A percentile compares a stretch with the other conserved stretches of the same genome.
These are phyloP conservation scores for Aspergillus brasiliensis DNA, from an alignment of 2,329 filamentous ascomycete species.

Conservation along the genomic window DNA sequence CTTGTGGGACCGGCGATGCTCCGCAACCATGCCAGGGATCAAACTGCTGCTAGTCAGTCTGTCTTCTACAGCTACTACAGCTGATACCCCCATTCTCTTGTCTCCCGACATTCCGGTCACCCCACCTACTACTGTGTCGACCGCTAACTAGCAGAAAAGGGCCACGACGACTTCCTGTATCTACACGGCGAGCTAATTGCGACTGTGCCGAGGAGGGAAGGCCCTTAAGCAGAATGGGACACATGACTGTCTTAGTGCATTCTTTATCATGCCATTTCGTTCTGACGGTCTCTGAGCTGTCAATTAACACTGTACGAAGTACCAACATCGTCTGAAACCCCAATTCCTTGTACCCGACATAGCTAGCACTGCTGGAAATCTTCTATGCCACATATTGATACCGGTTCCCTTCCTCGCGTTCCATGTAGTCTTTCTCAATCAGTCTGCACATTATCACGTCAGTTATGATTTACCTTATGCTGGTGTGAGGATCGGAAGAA, in stretches of 20 bases:
- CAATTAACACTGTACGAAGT: neutral
- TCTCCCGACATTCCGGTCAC: neutral
- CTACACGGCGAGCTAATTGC: neutral
- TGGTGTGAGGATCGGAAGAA: conserved; percentile 21
- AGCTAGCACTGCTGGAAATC: neutral
- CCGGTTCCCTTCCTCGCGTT: conserved; percentile 68
- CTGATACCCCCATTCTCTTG: neutral
- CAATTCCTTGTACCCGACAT: neutral
- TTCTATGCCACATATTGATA: conserved; percentile 71
- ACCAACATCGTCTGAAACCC: neutral
- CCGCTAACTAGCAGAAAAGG: neutral
- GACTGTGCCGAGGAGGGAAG: neutral
- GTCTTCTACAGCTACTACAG: no score
- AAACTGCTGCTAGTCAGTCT: no score
- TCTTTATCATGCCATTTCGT: conserved; percentile 1
- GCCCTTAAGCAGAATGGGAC: neutral
- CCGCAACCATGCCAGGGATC: conserved; percentile 10
- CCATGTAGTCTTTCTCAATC: conserved; percentile 92
- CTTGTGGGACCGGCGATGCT: conserved; percentile 18
- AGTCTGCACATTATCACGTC: conserved; percentile 55
- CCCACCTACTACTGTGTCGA: neutral
- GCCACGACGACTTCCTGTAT: no score
- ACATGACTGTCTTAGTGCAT: neutral
- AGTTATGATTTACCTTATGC: neutral
- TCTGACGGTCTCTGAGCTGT: neutral